Percentiles rank a stretch among this genome's conserved stretches.
phyloP scores from a whole-genome alignment of 495 filamentous ascomycete genomes.

The Cercophora newfieldiana region DNA sequence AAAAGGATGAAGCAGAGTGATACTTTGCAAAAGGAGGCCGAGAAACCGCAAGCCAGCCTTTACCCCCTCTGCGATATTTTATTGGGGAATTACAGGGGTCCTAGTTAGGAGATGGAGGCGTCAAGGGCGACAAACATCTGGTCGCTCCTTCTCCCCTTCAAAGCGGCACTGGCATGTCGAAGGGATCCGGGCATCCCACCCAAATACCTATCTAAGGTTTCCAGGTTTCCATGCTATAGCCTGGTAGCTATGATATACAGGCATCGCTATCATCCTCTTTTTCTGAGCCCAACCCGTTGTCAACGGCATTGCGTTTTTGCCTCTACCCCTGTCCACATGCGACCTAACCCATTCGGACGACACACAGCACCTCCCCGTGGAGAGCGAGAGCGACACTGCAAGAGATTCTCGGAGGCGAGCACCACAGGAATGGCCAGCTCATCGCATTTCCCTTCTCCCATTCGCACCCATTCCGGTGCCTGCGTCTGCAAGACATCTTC shows the following conservation, averaged over 20 bases:
- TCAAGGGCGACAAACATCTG: neutral
- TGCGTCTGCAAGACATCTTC: neutral
- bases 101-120: neutral
- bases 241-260: neutral
- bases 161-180: neutral
- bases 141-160: neutral
- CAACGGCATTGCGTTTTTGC: neutral
- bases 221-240: conserved; percentile 6
- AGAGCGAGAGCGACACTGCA: neutral
- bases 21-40: neutral
- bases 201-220: neutral
- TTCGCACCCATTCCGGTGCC: neutral
- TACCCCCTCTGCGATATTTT: neutral
- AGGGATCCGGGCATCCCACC: neutral
- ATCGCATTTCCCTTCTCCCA: neutral
- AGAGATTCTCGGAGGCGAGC: neutral
- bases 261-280: neutral
- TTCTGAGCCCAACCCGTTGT: neutral
- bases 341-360: conserved; percentile 7
- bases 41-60: neutral
- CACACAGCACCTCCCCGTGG: neutral
- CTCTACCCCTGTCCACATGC: neutral
- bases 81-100: neutral
- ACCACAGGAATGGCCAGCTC: neutral
- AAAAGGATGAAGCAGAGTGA: neutral